Evolutionary conservation across 345 rosid species (phyloP).

Genomic region (Eucalyptus dawsonii): DNA sequence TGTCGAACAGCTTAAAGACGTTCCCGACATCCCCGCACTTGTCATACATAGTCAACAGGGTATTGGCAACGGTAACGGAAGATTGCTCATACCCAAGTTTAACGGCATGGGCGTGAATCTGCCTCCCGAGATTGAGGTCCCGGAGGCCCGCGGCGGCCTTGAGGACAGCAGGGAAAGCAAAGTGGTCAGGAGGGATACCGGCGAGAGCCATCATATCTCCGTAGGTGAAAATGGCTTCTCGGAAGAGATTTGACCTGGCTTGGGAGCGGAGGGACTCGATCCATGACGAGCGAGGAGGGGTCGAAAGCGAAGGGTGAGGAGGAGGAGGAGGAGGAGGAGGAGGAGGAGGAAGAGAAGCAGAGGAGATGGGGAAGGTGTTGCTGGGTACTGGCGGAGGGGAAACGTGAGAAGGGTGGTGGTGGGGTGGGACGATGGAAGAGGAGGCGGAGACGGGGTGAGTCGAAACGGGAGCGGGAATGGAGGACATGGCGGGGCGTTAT

Average conservation of each 20-base stretch:
- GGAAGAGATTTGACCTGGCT: slow-evolving; percentile 44
- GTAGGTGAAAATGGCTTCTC: slow-evolving; percentile 55
- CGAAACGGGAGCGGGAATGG: background rate
- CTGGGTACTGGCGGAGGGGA: background rate
- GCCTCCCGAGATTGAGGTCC: slow-evolving; percentile 45
- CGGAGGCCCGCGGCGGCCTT: slow-evolving; percentile 51
- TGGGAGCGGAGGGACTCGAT: slow-evolving; percentile 44
- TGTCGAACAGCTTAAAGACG: slow-evolving; percentile 57
- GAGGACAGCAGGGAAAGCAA: slow-evolving; percentile 65
- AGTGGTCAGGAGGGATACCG: slow-evolving; percentile 48
- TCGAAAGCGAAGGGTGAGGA: background rate
- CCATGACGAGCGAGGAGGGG: slow-evolving; percentile 21
- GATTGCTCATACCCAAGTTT: slow-evolving; percentile 50
- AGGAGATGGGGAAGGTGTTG: background rate
- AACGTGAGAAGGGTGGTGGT: background rate
- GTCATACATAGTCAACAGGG: slow-evolving; percentile 62
- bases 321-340: too few species aligned
- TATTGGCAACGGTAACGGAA: slow-evolving; percentile 45
- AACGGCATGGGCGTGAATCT: slow-evolving; percentile 69
- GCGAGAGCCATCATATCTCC: slow-evolving; percentile 30
- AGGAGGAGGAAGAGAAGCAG: background rate
- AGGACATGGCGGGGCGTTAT: background rate
- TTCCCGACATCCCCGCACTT: slow-evolving; percentile 47
- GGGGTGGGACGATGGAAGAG: background rate
- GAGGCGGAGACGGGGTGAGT: background rate